Percentiles rank a stretch among this genome's conserved stretches.
Conservation (phyloP, 2,329 filamentous ascomycete genomes). For the Cercospora zeina region DNA sequence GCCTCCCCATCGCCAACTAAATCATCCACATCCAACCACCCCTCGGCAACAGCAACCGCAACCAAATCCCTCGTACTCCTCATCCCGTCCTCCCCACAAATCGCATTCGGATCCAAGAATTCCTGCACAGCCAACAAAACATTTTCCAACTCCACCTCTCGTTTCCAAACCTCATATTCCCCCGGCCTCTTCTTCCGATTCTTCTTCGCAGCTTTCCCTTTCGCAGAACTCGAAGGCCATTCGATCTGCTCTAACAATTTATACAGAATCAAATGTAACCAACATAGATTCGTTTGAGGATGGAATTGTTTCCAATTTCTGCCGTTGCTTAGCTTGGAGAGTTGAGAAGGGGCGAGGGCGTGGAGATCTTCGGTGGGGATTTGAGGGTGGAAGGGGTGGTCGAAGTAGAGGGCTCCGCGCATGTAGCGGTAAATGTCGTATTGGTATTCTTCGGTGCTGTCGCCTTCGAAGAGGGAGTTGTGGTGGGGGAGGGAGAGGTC, state of each 20-base stretch:
- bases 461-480: constrained; percentile 48
- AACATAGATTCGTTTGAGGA: constrained; percentile 63
- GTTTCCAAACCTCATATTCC: constrained; percentile 37
- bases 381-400: constrained; percentile 42
- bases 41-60: constrained; percentile 38
- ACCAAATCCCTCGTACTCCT: constrained; percentile 37
- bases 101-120: constrained; percentile 42
- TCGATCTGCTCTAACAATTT: constrained; percentile 53
- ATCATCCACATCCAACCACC: constrained; percentile 42
- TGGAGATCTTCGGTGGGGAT: background rate
- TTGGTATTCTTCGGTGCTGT: constrained; percentile 53
- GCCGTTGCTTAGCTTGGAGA: background rate
- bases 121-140: constrained; percentile 42
- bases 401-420: constrained; percentile 44
- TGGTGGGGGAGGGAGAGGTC: constrained; percentile 51
- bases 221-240: constrained; percentile 33
- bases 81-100: constrained; percentile 29
- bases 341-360: background rate
- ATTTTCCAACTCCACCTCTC: constrained; percentile 43
- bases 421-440: constrained; percentile 59
- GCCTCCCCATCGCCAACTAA: constrained; percentile 35
- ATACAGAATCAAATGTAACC: constrained; percentile 62
- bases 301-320: constrained; percentile 56
- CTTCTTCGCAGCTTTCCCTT: constrained; percentile 25
- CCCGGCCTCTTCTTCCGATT: constrained; percentile 19